Conservation (phyloP, 2,329 filamentous ascomycete genomes). For the Neobulgaria alba region DNA sequence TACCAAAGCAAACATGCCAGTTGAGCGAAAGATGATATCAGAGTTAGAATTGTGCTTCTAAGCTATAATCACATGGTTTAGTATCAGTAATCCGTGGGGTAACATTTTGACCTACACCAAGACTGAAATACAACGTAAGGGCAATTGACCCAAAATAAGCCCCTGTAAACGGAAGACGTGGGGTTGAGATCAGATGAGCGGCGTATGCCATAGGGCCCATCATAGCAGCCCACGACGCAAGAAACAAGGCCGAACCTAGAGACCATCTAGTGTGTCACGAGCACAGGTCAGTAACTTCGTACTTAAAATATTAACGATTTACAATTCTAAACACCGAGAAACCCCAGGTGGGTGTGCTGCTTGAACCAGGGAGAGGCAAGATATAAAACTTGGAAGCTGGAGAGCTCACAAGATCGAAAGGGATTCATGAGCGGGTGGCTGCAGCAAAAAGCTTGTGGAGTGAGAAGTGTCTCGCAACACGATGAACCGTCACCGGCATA, state of each 20-base stretch:
- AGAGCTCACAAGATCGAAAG: too few relatives aligned
- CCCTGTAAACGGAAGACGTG: slow-evolving; percentile 83
- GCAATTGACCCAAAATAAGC: slow-evolving; percentile 91
- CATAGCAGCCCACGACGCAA: slow-evolving; percentile 85
- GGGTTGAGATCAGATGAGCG: slow-evolving; percentile 74
- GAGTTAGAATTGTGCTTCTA: slow-evolving; percentile 73
- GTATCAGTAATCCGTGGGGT: too few relatives aligned
- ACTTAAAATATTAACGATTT: too few relatives aligned
- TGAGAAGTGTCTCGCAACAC: too few relatives aligned
- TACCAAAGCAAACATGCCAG: slow-evolving; percentile 84
- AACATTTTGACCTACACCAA: slow-evolving; percentile 61
- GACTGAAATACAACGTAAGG: slow-evolving; percentile 82
- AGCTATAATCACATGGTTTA: slow-evolving; percentile 45
- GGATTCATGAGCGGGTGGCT: too few relatives aligned
- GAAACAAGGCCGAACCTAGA: slow-evolving; percentile 81
- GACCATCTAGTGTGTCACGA: slow-evolving; percentile 65
- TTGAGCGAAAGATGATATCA: slow-evolving; percentile 77
- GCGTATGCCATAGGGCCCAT: slow-evolving; percentile 84
- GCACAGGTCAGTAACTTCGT: slow-evolving; percentile 22
- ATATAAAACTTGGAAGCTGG: too few relatives aligned
- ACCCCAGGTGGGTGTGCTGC: too few relatives aligned
- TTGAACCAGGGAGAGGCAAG: too few relatives aligned
- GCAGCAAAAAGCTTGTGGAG: too few relatives aligned
- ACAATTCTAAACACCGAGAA: too few relatives aligned
- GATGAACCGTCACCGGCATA: too few relatives aligned